phyloP scores from a whole-genome alignment of 2,329 filamentous ascomycete species.

The Phaeosphaeria sp. region DNA sequence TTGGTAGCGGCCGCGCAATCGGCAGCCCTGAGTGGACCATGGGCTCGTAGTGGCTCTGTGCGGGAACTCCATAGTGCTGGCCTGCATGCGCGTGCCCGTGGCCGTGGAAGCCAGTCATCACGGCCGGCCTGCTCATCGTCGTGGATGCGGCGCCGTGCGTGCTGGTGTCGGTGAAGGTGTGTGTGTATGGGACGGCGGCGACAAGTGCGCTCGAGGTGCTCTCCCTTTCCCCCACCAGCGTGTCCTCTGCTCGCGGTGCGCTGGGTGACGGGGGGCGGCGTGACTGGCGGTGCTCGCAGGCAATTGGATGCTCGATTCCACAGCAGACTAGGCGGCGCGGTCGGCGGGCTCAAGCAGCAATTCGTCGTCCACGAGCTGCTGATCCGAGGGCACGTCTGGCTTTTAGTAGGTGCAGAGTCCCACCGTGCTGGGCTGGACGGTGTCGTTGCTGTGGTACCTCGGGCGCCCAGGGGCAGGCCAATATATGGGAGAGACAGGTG shows the following conservation, averaged over 20 bases:
- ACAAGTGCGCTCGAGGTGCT: constrained; percentile 5
- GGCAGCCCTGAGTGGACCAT: constrained; percentile 35
- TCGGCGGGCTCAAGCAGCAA: constrained; percentile 22
- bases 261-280: constrained; percentile 24
- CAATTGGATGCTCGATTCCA: constrained; percentile 42
- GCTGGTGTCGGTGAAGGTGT: constrained; percentile 2
- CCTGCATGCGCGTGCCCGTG: constrained; percentile 17
- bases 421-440: constrained; percentile 42
- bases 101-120: constrained; percentile 37
- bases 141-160: constrained; percentile 10
- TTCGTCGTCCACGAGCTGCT: constrained; percentile 45
- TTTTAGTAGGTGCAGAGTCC: constrained; percentile 48
- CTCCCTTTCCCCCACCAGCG: constrained; percentile 12
- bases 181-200: constrained; percentile 8
- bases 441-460: constrained; percentile 49
- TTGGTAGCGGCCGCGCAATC: constrained; percentile 51
- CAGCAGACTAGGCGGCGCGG: constrained; percentile 42
- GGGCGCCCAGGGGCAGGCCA: constrained; percentile 45
- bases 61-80: constrained; percentile 31
- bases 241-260: constrained; percentile 13
- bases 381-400: constrained; percentile 33
- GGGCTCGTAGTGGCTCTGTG: constrained; percentile 30
- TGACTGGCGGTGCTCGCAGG: constrained; percentile 29
- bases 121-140: constrained; percentile 40
- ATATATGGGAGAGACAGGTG: constrained; percentile 49